Conservation (phyloP, 1,139 yeast genomes). For the Barnettozyma hawaiiensis region DNA sequence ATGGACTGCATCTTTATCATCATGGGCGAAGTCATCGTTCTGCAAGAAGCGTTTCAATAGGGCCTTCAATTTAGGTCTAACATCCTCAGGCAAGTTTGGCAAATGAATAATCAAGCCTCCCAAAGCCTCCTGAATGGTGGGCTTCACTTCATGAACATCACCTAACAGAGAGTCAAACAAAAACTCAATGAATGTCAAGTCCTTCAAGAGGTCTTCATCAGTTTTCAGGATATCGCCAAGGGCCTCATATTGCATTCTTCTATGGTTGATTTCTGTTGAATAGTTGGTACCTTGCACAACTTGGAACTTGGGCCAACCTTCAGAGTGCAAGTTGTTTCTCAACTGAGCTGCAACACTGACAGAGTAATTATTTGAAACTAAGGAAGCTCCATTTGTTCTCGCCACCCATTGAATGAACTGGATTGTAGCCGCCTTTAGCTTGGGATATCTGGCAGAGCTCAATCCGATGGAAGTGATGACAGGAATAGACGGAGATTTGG, state of each 20-base stretch:
- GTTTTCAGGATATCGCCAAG: constrained; percentile 59
- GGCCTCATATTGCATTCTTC: constrained; percentile 72
- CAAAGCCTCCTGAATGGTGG: constrained; percentile 70
- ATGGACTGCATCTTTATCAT: constrained; percentile 29
- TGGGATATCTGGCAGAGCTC: constrained; percentile 39
- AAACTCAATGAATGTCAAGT: constrained; percentile 54
- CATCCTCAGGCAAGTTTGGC: constrained; percentile 34
- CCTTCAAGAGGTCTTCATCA: constrained; percentile 42
- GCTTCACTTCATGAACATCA: constrained; percentile 57
- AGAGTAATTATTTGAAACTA: constrained; percentile 30
- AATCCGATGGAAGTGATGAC: constrained; percentile 51
- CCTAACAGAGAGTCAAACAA: constrained; percentile 66
- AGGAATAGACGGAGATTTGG: constrained; percentile 35
- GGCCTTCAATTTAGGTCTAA: constrained; percentile 40
- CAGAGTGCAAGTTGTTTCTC: constrained; percentile 44
- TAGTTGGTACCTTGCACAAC: constrained; percentile 29
- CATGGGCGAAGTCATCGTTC: constrained; percentile 26
- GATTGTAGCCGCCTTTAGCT: constrained; percentile 34
- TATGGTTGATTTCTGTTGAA: constrained; percentile 30
- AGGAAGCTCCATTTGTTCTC: constrained; percentile 25
- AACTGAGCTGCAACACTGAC: constrained; percentile 45
- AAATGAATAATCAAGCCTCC: constrained; percentile 52
- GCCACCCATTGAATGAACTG: constrained; percentile 57
- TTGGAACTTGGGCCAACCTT: constrained; percentile 56
- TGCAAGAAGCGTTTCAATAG: constrained; percentile 39